Conservation (phyloP, 805 yeast species). For the Kuraishia cidri region DNA sequence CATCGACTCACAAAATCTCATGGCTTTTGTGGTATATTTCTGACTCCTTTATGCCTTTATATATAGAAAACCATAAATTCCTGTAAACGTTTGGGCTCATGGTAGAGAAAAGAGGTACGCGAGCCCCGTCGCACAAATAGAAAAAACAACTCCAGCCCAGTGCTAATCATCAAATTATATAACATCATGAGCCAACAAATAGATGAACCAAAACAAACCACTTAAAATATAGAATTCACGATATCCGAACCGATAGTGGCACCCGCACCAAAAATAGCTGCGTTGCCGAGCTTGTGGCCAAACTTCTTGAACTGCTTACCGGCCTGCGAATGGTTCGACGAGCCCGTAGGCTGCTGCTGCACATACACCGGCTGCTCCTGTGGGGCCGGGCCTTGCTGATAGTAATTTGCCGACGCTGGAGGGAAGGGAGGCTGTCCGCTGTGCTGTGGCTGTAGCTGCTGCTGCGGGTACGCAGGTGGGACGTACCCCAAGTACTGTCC, state of each 20-base stretch:
- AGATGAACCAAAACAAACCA: background rate
- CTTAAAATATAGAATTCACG: conserved; percentile 64
- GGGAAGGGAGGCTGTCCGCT: background rate
- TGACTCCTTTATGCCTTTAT: no score
- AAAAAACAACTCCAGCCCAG: no score
- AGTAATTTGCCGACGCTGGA: conserved; percentile 4
- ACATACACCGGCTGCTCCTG: conserved; percentile 9
- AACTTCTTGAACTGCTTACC: conserved; percentile 39
- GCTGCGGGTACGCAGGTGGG: conserved; percentile 11
- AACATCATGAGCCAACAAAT: no score
- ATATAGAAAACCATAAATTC: background rate
- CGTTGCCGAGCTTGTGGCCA: conserved; percentile 85
- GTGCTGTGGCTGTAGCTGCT: conserved; percentile 11
- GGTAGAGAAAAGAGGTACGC: no score
- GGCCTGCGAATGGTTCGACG: conserved; percentile 19
- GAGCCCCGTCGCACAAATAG: no score
- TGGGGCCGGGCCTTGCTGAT: conserved; percentile 13
- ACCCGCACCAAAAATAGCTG: conserved; percentile 98
- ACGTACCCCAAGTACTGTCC: conserved; percentile 9
- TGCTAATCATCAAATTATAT: no score
- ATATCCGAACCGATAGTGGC: conserved; percentile 88
- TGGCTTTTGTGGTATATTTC: no score
- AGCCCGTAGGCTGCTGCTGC: conserved; percentile 19
- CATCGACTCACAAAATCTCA: no score
- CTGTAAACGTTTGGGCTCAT: no score